Evolutionary conservation across 2,329 filamentous ascomycete genomes (phyloP), one percentile per base, ranked within the genome.

Genomic region (Didymella keratinophila): DNA sequence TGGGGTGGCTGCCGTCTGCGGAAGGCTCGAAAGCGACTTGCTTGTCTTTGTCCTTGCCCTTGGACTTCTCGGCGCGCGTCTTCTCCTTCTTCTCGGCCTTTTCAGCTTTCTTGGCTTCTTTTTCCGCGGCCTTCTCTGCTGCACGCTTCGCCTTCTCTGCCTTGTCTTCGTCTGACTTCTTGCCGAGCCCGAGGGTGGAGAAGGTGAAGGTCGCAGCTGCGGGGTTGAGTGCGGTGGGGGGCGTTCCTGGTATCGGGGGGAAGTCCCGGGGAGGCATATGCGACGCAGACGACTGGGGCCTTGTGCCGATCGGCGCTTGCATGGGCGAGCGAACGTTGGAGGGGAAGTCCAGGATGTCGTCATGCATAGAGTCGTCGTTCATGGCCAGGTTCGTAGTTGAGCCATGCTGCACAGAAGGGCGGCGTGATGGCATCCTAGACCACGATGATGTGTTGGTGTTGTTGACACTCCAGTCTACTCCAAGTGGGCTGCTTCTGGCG

Each of bases 121-220:
- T 76, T 68, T 78, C 72, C 1, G 72, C 73, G 1, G 70, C 73
- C 55, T 69, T 71, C 46, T 73, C 71, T 1, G 71, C 70, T 6
- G 66, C 69, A 23, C 65, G 66, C 52, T 70, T 73, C 9, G 69
- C 71, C 52, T 73, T 77, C 37, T 75, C 73, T 42, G 69, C 71
- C 52, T 73, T 77, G 34, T 75, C 73, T 42, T 75, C 73, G 11
- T 73, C 70, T 16, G 68, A 72, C 59, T 75, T 72, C 46, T 71
- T 71, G 3, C 70, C 67, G 1, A 70, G 44, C 16, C 56, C 52
- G 27, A 69, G 41, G 21, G 41, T 43, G 12, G 39, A 67, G 56
- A 68, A 65, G 63, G 90, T 94, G 74, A 98, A 98, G 0, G 90
- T 91, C 9, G 93, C 93, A 0, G 94, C 95, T 7, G 91, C 86